Conservation (phyloP, 345 rosid genomes). For the Atalantia buxifolia region DNA sequence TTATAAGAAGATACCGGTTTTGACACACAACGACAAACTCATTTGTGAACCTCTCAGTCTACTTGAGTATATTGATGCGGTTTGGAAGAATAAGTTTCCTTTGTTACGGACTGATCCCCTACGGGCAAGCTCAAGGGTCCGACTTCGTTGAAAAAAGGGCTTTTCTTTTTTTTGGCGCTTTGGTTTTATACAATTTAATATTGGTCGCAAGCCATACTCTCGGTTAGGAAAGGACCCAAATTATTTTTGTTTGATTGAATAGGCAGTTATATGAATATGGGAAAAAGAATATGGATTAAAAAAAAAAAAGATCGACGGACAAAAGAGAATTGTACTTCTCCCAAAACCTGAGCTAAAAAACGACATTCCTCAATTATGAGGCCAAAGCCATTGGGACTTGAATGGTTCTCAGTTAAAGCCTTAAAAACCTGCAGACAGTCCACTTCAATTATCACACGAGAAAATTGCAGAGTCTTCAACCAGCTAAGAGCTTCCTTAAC, state of each 20-base stretch:
- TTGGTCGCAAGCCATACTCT: no score
- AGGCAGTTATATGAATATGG: not conserved
- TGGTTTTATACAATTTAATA: not conserved
- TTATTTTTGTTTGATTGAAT: not conserved
- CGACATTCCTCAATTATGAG: no score
- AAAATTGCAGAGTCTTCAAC: no score
- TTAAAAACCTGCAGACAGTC: accelerated
- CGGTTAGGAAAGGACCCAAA: not conserved
- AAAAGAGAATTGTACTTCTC: no score
- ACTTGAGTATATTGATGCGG: constrained; percentile 23
- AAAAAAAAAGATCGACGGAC: no score
- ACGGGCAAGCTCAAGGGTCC: constrained; percentile 26
- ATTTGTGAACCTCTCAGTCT: constrained; percentile 23
- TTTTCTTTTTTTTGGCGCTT: not conserved
- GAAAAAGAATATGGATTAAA: not conserved
- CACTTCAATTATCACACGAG: no score
- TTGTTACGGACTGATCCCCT: constrained; percentile 26
- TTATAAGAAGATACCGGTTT: not conserved
- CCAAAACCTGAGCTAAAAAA: accelerated
- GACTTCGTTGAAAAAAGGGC: constrained; percentile 15
- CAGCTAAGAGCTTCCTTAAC: no score
- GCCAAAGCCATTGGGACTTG: no score
- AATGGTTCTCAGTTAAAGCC: no score
- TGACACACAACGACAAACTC: constrained; percentile 20
- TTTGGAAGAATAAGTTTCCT: constrained; percentile 16